Conservation (phyloP, 805 yeast species). For the Candida taoyuanica region DNA sequence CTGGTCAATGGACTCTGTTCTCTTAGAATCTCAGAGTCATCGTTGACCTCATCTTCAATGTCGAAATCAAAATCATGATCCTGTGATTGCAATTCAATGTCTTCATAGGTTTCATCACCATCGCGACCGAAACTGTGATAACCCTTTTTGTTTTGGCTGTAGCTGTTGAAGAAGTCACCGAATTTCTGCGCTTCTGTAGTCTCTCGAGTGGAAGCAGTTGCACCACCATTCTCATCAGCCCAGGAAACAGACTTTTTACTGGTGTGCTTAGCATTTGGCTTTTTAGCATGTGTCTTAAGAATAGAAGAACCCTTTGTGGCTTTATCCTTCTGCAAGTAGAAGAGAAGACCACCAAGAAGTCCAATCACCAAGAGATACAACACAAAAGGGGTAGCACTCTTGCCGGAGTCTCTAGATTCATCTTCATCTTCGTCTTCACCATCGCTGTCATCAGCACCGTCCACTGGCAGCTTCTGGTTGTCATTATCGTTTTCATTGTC, state of each 20-base stretch:
- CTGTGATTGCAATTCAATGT: conserved; percentile 20
- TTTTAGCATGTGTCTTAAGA: conserved; percentile 15
- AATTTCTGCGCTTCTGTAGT: conserved; percentile 11
- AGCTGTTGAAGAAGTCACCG: conserved; percentile 22
- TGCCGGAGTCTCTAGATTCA: conserved; percentile 7
- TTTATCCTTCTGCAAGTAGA: conserved; percentile 18
- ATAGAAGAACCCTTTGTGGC: conserved; percentile 20
- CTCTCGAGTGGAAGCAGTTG: conserved; percentile 11
- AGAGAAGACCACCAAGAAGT: conserved; percentile 17
- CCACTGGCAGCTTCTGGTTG: not conserved
- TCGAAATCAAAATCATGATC: conserved; percentile 22
- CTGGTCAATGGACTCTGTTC: not conserved
- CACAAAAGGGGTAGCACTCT: conserved; percentile 23
- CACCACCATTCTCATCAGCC: conserved; percentile 30
- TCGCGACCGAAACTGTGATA: conserved; percentile 8
- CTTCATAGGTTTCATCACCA: conserved; percentile 14
- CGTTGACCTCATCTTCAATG: conserved; percentile 12
- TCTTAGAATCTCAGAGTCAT: not conserved
- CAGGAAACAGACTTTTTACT: conserved; percentile 33
- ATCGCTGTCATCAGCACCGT: not conserved
- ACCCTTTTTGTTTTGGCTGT: conserved; percentile 13
- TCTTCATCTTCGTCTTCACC: conserved; percentile 7
- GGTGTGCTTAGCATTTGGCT: conserved; percentile 1
- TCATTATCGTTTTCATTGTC: conserved; percentile 2
- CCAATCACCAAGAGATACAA: conserved; percentile 20